phyloP scores from a whole-genome alignment of 345 rosid genomes.

The Corymbia maculata region DNA sequence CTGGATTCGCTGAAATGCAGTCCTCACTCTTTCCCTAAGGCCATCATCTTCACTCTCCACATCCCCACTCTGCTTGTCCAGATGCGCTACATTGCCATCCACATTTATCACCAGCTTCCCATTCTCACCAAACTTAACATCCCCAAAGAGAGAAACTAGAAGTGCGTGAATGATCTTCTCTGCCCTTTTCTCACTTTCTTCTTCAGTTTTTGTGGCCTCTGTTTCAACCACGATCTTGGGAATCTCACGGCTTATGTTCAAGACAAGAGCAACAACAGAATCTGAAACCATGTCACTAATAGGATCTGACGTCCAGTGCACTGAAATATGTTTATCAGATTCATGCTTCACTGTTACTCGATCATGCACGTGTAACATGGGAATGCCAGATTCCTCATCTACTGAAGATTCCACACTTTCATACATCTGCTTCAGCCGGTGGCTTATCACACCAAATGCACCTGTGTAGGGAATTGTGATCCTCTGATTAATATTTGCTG shows the following conservation, averaged over 20 bases:
- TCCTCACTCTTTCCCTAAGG: constrained; percentile 68
- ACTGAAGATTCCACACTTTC: constrained; percentile 73
- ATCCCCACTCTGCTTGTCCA: constrained; percentile 76
- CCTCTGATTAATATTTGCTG: constrained; percentile 77
- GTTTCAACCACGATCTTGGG: constrained; percentile 63
- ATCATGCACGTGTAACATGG: constrained; percentile 53
- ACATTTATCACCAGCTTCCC: constrained; percentile 67
- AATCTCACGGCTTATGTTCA: constrained; percentile 67
- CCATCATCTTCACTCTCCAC: constrained; percentile 86
- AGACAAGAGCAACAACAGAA: constrained; percentile 73
- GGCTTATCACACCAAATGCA: constrained; percentile 74
- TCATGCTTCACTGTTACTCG: constrained; percentile 76
- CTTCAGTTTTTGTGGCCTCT: constrained; percentile 44
- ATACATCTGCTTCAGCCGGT: constrained; percentile 79
- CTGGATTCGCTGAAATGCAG: constrained; percentile 57
- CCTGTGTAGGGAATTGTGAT: constrained; percentile 72
- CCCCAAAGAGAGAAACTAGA: constrained; percentile 84
- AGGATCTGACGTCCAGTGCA: constrained; percentile 87
- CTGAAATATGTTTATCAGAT: constrained; percentile 71
- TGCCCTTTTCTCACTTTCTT: constrained; percentile 59
- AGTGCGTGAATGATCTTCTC: constrained; percentile 75
- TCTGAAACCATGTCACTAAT: constrained; percentile 92
- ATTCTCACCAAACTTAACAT: constrained; percentile 70
- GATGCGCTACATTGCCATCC: constrained; percentile 74
- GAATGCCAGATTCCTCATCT: constrained; percentile 71